These are phyloP conservation scores for Globisporangium paddicum DNA, from an alignment of 352 stramenopile species.

Conservation along the genomic window DNA sequence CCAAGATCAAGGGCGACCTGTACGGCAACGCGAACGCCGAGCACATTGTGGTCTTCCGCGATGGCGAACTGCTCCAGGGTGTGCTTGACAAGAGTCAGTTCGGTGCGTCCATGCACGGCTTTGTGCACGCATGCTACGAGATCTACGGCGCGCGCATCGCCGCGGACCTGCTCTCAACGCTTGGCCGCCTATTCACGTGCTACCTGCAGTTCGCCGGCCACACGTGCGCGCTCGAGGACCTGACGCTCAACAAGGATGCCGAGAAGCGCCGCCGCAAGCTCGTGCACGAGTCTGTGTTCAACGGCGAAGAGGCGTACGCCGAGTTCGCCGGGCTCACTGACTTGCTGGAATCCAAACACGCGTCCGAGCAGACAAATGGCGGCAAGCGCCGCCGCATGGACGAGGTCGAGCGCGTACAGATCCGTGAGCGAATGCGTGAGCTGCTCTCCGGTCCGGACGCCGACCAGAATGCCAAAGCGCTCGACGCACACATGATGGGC, in stretches of 20 bases:
- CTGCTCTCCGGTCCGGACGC: conserved; percentile 70
- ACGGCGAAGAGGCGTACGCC: conserved; percentile 80
- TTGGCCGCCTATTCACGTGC: conserved; percentile 94
- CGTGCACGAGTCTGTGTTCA: conserved; percentile 79
- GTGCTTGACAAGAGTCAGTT: conserved; percentile 99
- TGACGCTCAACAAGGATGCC: conserved; percentile 93
- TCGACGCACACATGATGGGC: conserved; percentile 90
- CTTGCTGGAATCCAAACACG: conserved; percentile 56
- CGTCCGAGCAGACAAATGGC: conserved; percentile 31
- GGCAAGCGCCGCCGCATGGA: conserved; percentile 84
- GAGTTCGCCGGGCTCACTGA: conserved; percentile 79
- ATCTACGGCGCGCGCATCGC: conserved; percentile 83
- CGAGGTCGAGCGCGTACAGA: conserved; percentile 60
- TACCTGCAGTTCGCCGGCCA: conserved; percentile 98
- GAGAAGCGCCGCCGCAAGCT: conserved; percentile 90
- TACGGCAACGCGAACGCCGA: conserved; percentile 95
- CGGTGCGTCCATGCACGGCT: conserved; percentile 96
- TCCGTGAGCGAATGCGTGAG: conserved; percentile 72
- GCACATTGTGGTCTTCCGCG: conserved; percentile 95
- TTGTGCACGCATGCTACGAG: conserved; percentile 97
- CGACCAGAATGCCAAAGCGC: conserved; percentile 66
- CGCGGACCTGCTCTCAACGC: conserved; percentile 74
- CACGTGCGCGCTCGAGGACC: conserved; percentile 98
- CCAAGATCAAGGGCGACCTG: conserved; percentile 95
- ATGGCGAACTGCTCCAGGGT: conserved; percentile 95